Evolutionary conservation across 2,329 filamentous ascomycete genomes (phyloP).

Genomic region (Pseudocercospora eumusae): DNA sequence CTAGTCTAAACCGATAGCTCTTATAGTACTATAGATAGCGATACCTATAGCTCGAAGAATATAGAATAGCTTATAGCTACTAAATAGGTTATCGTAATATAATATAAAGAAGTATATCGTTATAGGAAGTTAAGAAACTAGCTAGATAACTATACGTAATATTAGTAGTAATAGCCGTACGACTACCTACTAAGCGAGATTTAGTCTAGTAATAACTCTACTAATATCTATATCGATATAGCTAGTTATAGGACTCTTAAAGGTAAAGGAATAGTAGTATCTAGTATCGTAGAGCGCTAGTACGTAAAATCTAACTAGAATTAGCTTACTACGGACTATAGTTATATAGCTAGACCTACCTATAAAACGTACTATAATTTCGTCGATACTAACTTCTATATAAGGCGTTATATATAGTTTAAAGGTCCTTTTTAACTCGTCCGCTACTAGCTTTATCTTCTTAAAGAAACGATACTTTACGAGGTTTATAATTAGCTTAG

Average conservation of each 20-base stretch:
- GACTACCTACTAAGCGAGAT: too few species aligned
- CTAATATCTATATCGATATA: slow-evolving; percentile 8
- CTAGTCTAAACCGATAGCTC: not conserved
- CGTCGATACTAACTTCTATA: slow-evolving; percentile 4
- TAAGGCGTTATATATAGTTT: not conserved
- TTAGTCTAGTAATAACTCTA: slow-evolving; percentile 3
- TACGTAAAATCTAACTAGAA: slow-evolving; percentile 2
- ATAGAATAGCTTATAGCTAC: slow-evolving; percentile 10
- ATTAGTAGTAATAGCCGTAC: too few species aligned
- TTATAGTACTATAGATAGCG: not conserved
- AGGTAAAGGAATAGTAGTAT: slow-evolving; percentile 7
- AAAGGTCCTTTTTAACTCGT: slow-evolving; percentile 8
- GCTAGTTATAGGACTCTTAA: slow-evolving; percentile 11
- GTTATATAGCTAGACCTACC: not conserved
- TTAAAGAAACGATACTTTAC: too few species aligned
- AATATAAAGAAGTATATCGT: not conserved
- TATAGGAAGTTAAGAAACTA: slow-evolving; percentile 4
- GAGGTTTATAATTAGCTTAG: too few species aligned
- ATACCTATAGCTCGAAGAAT: slow-evolving; percentile 5
- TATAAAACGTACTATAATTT: slow-evolving; percentile 10
- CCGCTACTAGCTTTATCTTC: not conserved
- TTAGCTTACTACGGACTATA: slow-evolving; percentile 3
- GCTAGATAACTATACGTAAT: not conserved
- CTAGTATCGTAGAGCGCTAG: not conserved
- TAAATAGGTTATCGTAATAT: slow-evolving; percentile 12